phyloP scores from a whole-genome alignment of 2,329 filamentous ascomycete genomes.

The Aureobasidium sp. region DNA sequence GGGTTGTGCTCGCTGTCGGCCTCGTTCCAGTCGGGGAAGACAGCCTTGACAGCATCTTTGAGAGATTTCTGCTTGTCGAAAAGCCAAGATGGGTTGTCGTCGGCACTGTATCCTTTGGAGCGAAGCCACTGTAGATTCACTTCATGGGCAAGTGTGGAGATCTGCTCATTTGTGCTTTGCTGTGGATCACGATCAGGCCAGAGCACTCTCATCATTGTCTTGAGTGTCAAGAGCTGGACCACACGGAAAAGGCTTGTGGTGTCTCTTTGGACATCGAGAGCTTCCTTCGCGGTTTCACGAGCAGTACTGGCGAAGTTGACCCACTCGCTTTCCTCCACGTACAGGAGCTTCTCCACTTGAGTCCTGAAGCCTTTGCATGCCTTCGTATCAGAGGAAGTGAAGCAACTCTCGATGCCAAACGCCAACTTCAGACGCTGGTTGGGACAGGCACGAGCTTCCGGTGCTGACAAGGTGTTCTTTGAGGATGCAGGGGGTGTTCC shows the following conservation, averaged over 20 bases:
- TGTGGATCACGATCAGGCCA: constrained; percentile 19
- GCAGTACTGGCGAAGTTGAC: constrained; percentile 3
- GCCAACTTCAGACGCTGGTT: constrained; percentile 32
- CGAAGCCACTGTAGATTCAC: constrained; percentile 37
- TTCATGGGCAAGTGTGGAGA: constrained; percentile 21
- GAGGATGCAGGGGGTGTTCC: neutral
- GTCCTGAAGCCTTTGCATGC: constrained; percentile 26
- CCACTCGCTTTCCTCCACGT: constrained; percentile 18
- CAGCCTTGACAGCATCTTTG: neutral
- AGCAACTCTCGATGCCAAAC: constrained; percentile 40
- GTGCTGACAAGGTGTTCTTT: neutral
- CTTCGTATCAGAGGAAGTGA: constrained; percentile 30
- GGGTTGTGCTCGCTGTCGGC: constrained; percentile 22
- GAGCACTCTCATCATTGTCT: constrained; percentile 26
- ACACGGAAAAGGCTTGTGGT: constrained; percentile 10
- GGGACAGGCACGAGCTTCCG: constrained; percentile 22
- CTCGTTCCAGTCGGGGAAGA: constrained; percentile 13
- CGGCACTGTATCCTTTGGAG: constrained; percentile 27
- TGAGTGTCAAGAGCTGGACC: constrained; percentile 24
- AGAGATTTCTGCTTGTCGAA: constrained; percentile 15
- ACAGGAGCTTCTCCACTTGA: constrained; percentile 17
- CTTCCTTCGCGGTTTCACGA: neutral
- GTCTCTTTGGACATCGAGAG: neutral
- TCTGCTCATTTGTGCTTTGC: constrained; percentile 7
- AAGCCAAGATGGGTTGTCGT: neutral